A percentile compares a stretch with the other conserved stretches of the same genome.
Evolutionary conservation across 768 basidiomycete genomes (phyloP).

Genomic region (Suillus subaureus): DNA sequence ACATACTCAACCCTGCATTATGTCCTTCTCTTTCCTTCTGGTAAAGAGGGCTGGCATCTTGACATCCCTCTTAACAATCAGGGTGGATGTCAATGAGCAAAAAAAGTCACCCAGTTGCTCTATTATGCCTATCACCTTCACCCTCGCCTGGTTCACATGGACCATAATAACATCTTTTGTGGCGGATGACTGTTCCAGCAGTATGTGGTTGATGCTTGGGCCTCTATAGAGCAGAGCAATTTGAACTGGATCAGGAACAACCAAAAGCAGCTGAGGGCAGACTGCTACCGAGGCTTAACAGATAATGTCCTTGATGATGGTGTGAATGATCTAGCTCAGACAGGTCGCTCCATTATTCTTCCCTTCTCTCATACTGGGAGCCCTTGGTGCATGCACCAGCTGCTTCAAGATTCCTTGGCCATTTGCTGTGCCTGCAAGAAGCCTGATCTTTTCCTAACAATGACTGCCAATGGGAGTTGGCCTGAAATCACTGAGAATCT

Average conservation of each 20-base stretch:
- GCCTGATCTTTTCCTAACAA: constrained; percentile 51
- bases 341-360: constrained; percentile 40
- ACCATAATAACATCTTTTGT: constrained; percentile 33
- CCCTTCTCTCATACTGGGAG: constrained; percentile 47
- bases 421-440: constrained; percentile 39
- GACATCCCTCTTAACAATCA: constrained; percentile 15
- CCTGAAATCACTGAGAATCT: constrained; percentile 43
- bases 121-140: constrained; percentile 40
- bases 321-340: constrained; percentile 26
- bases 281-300: constrained; percentile 33
- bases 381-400: constrained; percentile 44
- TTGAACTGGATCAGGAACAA: constrained; percentile 38
- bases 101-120: constrained; percentile 30
- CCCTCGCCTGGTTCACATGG: constrained; percentile 8
- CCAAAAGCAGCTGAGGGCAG: constrained; percentile 37
- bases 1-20: constrained; percentile 44
- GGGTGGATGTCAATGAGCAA: background rate
- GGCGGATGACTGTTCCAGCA: constrained; percentile 46
- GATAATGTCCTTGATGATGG: constrained; percentile 33
- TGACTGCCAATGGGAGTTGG: constrained; percentile 57
- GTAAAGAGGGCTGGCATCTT: constrained; percentile 41
- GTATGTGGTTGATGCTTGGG: constrained; percentile 48
- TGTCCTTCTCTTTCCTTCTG: constrained; percentile 45
- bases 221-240: constrained; percentile 42
- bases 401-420: constrained; percentile 49